Evolutionary conservation across 1,284 basidiomycete species (phyloP).

Genomic region (Malassezia cuniculi): DNA sequence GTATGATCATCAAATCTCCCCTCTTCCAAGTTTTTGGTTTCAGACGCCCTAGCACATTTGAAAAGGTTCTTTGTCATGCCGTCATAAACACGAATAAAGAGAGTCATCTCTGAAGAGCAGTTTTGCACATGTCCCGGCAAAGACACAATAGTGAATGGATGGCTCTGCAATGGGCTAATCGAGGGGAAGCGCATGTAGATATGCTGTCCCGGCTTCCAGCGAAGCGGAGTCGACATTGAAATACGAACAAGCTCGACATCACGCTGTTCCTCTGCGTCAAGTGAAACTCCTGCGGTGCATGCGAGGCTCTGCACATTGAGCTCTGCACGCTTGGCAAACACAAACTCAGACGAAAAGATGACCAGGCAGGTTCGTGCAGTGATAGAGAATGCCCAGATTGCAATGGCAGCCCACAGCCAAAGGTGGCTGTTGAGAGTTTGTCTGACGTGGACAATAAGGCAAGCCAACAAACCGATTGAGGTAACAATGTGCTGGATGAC

Average conservation of each 20-base stretch:
- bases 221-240: constrained; percentile 20
- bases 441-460: constrained; percentile 12
- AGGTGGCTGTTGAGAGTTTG: constrained; percentile 10
- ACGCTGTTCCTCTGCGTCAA: constrained; percentile 2
- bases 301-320: constrained; percentile 6
- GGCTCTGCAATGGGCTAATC: constrained; percentile 18
- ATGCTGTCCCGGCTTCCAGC: constrained; percentile 33
- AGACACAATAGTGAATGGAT: constrained; percentile 34
- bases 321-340: constrained; percentile 13
- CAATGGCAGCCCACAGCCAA: constrained; percentile 23
- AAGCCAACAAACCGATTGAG: constrained; percentile 27
- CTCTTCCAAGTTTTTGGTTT: background rate
- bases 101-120: background rate
- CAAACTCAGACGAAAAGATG: constrained; percentile 15
- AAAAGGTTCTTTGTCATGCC: constrained; percentile 4
- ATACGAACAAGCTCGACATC: constrained; percentile 19
- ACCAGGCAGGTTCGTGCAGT: constrained; percentile 17
- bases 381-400: constrained; percentile 25
- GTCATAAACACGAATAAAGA: constrained; percentile 5
- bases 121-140: constrained; percentile 8
- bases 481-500: constrained; percentile 31
- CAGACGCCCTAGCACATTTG: background rate
- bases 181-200: constrained; percentile 33
- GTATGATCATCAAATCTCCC: background rate
- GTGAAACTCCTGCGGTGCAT: no score